phyloP scores from a whole-genome alignment of 805 yeast genomes.

The Ogataea ganodermae region DNA sequence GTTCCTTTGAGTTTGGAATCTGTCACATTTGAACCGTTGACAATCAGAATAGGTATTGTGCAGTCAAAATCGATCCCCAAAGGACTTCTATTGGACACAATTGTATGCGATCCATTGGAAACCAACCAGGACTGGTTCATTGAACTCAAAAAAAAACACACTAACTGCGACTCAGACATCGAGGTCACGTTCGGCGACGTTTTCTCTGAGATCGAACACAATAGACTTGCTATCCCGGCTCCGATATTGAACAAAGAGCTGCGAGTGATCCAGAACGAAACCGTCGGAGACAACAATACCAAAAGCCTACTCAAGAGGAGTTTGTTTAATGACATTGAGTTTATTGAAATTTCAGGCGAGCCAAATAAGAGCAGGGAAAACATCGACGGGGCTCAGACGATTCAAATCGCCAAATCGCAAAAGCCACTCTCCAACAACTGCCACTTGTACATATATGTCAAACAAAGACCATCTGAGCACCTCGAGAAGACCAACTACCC shows the following conservation, averaged over 20 bases:
- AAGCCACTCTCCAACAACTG: slow-evolving; percentile 17
- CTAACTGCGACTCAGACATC: slow-evolving; percentile 11
- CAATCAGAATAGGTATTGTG: slow-evolving; percentile 32
- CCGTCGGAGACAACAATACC: slow-evolving; percentile 25
- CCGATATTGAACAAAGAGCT: slow-evolving; percentile 34
- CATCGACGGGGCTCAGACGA: neutral
- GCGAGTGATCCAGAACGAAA: slow-evolving; percentile 32
- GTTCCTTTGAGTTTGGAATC: slow-evolving; percentile 8
- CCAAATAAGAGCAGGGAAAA: neutral
- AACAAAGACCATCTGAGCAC: slow-evolving; percentile 23
- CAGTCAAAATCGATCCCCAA: slow-evolving; percentile 23
- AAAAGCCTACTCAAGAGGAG: slow-evolving; percentile 21
- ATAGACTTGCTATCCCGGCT: slow-evolving; percentile 26
- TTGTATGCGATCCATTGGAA: slow-evolving; percentile 35
- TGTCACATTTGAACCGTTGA: slow-evolving; percentile 22
- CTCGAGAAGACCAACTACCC: slow-evolving; percentile 31
- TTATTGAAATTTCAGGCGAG: slow-evolving; percentile 26
- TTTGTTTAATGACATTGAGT: slow-evolving; percentile 33
- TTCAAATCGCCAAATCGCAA: neutral
- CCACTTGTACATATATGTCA: slow-evolving; percentile 35
- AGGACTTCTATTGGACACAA: slow-evolving; percentile 29
- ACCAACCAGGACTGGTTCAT: slow-evolving; percentile 25
- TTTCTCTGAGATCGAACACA: slow-evolving; percentile 13
- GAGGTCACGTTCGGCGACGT: slow-evolving; percentile 17
- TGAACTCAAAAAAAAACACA: slow-evolving; percentile 12